Evolutionary conservation across 192 early-diverging fungal genomes (phyloP).

Genomic region (Rhizoclosmatium globosum): DNA sequence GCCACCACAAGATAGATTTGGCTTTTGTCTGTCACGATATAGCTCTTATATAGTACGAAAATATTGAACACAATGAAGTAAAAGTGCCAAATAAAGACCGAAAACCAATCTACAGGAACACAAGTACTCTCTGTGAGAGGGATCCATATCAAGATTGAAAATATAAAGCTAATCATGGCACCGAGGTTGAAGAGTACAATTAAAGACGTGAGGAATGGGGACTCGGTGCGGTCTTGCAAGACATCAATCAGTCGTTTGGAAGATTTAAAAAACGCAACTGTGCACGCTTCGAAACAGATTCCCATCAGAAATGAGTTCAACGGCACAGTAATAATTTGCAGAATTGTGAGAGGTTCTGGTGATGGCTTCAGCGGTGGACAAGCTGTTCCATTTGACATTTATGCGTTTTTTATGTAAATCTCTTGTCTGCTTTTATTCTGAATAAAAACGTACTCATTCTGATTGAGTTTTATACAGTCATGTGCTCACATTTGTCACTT

Average conservation of each 20-base stretch:
- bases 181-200: neutral
- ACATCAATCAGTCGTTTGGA: neutral
- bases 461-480: too few species aligned
- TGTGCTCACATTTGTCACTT: too few species aligned
- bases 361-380: neutral
- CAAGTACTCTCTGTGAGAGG: neutral
- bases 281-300: slow-evolving; percentile 13
- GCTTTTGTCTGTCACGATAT: neutral
- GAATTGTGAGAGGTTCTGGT: neutral
- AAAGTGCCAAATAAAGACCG: neutral
- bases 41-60: slow-evolving; percentile 2
- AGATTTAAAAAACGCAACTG: neutral
- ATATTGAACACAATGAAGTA: slow-evolving; percentile 1
- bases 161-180: neutral
- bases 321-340: neutral
- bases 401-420: neutral
- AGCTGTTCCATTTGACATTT: neutral
- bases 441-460: neutral
- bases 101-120: neutral
- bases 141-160: neutral
- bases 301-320: neutral
- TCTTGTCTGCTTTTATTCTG: neutral
- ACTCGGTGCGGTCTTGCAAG: neutral
- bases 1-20: neutral
- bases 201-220: neutral